phyloP scores from a whole-genome alignment of 2,329 filamentous ascomycete genomes.

The Penicillium sp. region DNA sequence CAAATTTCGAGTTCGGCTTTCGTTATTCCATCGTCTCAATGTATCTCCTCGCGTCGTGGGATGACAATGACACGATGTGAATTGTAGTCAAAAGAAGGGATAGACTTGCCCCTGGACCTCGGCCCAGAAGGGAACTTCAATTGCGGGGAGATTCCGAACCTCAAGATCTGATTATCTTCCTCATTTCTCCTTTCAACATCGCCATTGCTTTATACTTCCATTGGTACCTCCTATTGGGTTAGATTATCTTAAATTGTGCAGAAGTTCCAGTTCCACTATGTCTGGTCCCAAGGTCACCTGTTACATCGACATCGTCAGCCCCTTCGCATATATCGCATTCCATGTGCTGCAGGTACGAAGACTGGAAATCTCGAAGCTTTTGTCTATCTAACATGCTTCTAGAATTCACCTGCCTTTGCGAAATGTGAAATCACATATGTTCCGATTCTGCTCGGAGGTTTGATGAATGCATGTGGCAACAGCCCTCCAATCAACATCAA shows the following conservation, averaged over 20 bases:
- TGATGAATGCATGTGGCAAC: constrained; percentile 18
- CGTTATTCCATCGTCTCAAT: not conserved
- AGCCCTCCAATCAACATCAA: constrained; percentile 11
- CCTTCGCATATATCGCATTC: constrained; percentile 17
- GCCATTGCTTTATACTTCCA: not conserved
- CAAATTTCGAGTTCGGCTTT: not conserved
- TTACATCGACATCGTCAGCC: constrained; percentile 16
- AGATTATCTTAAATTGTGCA: not conserved
- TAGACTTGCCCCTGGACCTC: not conserved
- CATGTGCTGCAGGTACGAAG: constrained; percentile 11
- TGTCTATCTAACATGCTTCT: not conserved
- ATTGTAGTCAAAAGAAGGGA: not conserved
- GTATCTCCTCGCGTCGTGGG: not conserved
- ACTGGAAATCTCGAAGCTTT: not conserved
- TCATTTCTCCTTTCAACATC: not conserved
- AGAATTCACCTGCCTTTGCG: constrained; percentile 16
- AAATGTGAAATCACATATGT: constrained; percentile 15
- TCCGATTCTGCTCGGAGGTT: constrained; percentile 11
- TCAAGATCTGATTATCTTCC: not conserved
- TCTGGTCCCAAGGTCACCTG: constrained; percentile 8
- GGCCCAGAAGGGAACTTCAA: not conserved
- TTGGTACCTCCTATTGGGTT: not conserved
- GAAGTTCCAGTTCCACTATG: constrained; percentile 7
- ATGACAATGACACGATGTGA: not conserved
- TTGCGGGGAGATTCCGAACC: not conserved